Evolutionary conservation across 1,139 yeast genomes (phyloP).

Genomic region (Saccharomycopsis phalli): DNA sequence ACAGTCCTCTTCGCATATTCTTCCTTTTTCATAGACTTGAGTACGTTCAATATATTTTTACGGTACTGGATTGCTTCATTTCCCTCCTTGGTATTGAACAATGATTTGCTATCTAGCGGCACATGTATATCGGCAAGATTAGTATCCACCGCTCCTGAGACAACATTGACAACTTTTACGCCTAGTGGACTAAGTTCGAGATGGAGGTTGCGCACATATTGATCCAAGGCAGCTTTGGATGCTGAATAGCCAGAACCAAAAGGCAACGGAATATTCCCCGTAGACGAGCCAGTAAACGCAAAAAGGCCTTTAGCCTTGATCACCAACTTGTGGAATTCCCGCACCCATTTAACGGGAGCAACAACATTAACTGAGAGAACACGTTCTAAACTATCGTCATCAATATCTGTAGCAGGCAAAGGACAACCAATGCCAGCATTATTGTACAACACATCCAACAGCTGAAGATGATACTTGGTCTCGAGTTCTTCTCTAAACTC

Average conservation of each 20-base stretch:
- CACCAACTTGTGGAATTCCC: constrained; percentile 44
- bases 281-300: constrained; percentile 57
- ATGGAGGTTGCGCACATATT: constrained; percentile 44
- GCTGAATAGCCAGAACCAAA: constrained; percentile 50
- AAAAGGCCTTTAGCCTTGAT: constrained; percentile 53
- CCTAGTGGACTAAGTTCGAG: constrained; percentile 55
- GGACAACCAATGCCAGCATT: constrained; percentile 52
- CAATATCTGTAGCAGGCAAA: constrained; percentile 48
- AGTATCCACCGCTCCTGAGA: constrained; percentile 54
- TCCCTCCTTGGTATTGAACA: constrained; percentile 37
- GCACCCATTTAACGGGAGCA: constrained; percentile 47
- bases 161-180: constrained; percentile 50
- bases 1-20: constrained; percentile 23
- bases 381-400: constrained; percentile 38
- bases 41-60: constrained; percentile 36
- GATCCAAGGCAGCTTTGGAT: constrained; percentile 57
- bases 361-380: constrained; percentile 54
- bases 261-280: constrained; percentile 54
- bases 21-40: constrained; percentile 23
- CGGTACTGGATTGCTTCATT: constrained; percentile 35
- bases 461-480: constrained; percentile 28
- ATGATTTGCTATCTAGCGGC: constrained; percentile 38
- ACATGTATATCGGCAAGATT: constrained; percentile 36
- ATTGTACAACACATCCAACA: constrained; percentile 44
- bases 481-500: constrained; percentile 33